A percentile compares a stretch with the other conserved stretches of the same genome.
Evolutionary conservation across 768 basidiomycete species (phyloP).

Genomic region (Amanita polypyramis): DNA sequence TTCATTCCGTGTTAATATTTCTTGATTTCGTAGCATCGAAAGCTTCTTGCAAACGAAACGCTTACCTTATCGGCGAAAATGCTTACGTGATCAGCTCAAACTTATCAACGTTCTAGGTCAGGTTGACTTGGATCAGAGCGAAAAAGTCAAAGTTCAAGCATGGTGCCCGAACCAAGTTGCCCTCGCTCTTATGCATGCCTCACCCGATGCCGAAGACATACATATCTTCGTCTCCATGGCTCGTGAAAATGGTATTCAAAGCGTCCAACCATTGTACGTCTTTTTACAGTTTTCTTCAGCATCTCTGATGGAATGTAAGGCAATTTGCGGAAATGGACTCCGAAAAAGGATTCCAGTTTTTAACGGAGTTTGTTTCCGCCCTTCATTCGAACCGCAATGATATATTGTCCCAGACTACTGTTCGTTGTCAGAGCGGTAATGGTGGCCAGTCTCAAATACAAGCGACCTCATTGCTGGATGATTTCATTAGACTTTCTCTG

Average conservation of each 20-base stretch:
- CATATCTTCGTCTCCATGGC: conserved; percentile 16
- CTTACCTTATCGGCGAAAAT: not conserved
- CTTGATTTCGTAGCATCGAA: not conserved
- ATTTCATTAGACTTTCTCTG: conserved; percentile 12
- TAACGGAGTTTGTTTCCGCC: not conserved
- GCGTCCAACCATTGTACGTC: conserved; percentile 16
- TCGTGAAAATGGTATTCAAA: conserved; percentile 10
- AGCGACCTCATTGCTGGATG: conserved; percentile 7
- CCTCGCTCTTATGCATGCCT: conserved; percentile 14
- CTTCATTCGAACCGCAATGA: not conserved
- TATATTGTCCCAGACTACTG: conserved; percentile 3
- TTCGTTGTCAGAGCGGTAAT: not conserved
- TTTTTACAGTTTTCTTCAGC: not conserved
- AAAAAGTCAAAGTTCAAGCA: conserved; percentile 6
- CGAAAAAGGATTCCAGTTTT: not conserved
- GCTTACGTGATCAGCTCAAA: not conserved
- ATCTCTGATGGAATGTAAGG: conserved; percentile 8
- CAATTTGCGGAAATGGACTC: conserved; percentile 15
- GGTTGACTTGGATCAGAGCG: conserved; percentile 4
- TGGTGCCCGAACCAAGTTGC: conserved; percentile 15
- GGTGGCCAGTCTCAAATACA: not conserved
- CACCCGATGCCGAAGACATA: conserved; percentile 13
- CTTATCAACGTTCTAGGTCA: not conserved
- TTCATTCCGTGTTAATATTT: not conserved
- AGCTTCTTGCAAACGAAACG: not conserved